Evolutionary conservation across 1,139 yeast species (phyloP), one percentile per base, ranked within the genome.

Genomic region (Pichia sp.): DNA sequence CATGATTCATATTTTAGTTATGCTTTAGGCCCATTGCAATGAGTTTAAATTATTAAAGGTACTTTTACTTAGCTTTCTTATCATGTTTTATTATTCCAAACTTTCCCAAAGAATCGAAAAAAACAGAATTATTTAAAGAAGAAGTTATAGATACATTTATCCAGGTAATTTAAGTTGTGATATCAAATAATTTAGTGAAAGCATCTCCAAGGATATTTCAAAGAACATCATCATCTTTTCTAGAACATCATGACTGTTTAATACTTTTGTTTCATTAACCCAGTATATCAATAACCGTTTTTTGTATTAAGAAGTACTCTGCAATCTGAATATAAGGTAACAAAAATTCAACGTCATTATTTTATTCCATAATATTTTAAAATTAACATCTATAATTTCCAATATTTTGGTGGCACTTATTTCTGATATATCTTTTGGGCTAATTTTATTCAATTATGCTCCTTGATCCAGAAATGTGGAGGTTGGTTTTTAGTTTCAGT

Each of bases 321-420:
- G 53, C 68, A 74, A 60, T 58, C 73, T 41, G 78, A 82, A 8
- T 78, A 79, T 61, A 67, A 82, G 4, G 78, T 83, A 0, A 77
- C 78, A 52, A 66, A 71, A 46, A 82, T 86, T 25, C 84, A 82
- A 62, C 73, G 77, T 43, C 80, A 76, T 55, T 80, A 87, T 0
- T 78, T 82, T 45, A 82, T 80, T 55, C 90, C 90, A 20, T 82
- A n/a, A n/a, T n/a, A n/a, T n/a, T n/a, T n/a, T n/a, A n/a, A n/a
- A 89, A 89, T 68, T 80, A 32, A 68, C 68, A 27, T 80, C 86
- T 0, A 77, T 81, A 58, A 84, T 76, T 3, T 60, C 74, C 40
- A 72, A 77, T 2, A 36, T 79, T 4, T 57, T 65, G 23, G 61
- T 76, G 3, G 59, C 70, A 9, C 29, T 67, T 4, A 39, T 76